Conservation (phyloP, 2,329 filamentous ascomycete species). For the Trichoderma asperellum region DNA sequence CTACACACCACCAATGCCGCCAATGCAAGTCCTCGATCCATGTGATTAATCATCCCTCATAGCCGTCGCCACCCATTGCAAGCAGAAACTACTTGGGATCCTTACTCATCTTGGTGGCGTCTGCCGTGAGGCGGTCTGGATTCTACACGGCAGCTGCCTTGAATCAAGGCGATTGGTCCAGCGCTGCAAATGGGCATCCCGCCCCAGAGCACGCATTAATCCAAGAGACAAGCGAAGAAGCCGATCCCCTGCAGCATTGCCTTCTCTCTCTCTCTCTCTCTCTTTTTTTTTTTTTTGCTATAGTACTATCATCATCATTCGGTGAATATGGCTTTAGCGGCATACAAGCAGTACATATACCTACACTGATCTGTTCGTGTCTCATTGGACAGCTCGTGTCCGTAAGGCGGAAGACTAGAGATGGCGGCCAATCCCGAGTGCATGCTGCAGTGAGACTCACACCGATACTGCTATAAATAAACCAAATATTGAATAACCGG, state of each 20-base stretch:
- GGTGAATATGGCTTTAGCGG: not conserved
- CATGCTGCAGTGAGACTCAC: constrained; percentile 22
- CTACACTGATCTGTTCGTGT: not conserved
- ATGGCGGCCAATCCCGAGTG: not conserved
- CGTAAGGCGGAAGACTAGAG: not conserved
- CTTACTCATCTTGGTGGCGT: not conserved
- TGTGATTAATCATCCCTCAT: not conserved
- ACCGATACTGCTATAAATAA: constrained; percentile 4
- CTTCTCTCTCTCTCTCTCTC: no score
- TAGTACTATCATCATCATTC: not conserved
- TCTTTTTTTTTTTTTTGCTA: not conserved
- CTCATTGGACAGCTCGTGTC: not conserved
- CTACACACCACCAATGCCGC: not conserved
- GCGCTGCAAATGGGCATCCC: not conserved
- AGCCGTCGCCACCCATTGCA: not conserved
- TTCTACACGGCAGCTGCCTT: not conserved
- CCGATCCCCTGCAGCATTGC: not conserved
- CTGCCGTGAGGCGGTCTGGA: constrained; percentile 14
- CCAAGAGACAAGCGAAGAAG: not conserved
- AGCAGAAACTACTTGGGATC: no score
- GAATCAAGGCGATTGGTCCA: not conserved
- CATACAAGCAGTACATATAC: not conserved
- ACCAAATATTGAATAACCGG: constrained; percentile 4
- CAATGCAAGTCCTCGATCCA: not conserved
- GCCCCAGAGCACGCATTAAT: not conserved